Evolutionary conservation across 345 rosid species (phyloP).

Genomic region (Melaleuca alternifolia): DNA sequence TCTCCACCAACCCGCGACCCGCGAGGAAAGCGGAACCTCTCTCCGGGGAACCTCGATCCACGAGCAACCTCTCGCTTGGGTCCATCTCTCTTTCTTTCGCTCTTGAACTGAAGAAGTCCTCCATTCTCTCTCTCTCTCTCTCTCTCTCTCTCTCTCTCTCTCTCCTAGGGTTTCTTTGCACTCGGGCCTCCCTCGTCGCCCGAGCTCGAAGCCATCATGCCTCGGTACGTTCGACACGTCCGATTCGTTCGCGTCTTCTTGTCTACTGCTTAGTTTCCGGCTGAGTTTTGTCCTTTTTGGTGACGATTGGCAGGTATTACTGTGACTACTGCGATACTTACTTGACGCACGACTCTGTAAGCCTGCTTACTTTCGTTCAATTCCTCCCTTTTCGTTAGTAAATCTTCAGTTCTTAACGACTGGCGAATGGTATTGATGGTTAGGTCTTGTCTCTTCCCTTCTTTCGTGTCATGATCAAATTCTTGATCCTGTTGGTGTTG

Average conservation of each 20-base stretch:
- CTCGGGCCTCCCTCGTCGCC: too few relatives aligned
- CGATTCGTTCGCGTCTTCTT: neutral
- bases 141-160: too few relatives aligned
- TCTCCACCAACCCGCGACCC: neutral
- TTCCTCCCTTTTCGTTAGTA: neutral
- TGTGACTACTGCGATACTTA: constrained; percentile 98
- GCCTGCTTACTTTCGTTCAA: neutral
- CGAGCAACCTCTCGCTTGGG: neutral
- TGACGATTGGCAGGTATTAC: constrained; percentile 53
- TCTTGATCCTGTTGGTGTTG: neutral
- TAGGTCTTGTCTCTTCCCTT: neutral
- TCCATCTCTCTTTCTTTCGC: too few relatives aligned
- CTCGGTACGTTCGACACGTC: neutral
- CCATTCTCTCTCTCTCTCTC: too few relatives aligned
- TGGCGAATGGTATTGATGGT: neutral
- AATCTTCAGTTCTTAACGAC: neutral
- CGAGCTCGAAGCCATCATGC: neutral
- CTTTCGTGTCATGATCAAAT: neutral
- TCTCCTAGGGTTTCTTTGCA: too few relatives aligned
- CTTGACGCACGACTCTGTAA: constrained; percentile 96
- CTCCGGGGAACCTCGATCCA: neutral
- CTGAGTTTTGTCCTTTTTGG: neutral
- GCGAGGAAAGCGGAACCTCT: neutral
- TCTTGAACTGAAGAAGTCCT: too few relatives aligned
- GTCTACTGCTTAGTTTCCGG: neutral